Evolutionary conservation across 2,329 filamentous ascomycete species (phyloP).

Genomic region (Ceratocystis diversiconidia): DNA sequence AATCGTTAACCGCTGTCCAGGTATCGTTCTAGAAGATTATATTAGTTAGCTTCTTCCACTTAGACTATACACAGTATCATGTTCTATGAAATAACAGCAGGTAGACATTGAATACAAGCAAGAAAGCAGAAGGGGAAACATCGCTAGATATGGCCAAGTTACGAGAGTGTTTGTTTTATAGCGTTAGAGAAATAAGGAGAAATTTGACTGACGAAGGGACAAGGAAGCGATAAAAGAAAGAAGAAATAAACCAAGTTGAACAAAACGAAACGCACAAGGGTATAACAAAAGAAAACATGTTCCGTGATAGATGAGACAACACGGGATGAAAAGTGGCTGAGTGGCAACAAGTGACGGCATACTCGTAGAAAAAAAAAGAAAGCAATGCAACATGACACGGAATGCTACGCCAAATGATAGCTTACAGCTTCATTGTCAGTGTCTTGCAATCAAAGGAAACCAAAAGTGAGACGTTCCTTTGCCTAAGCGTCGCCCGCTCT

Average conservation of each 20-base stretch:
- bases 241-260: neutral
- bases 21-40: neutral
- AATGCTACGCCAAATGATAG: neutral
- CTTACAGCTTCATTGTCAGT: neutral
- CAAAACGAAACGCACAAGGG: neutral
- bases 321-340: neutral
- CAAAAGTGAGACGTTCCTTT: neutral
- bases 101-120: neutral
- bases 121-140: neutral
- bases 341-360: neutral
- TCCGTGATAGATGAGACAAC: neutral
- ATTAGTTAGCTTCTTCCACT: neutral
- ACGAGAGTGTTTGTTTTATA: neutral
- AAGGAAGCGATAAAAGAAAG: neutral
- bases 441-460: neutral
- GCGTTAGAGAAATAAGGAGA: neutral
- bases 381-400: neutral
- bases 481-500: neutral
- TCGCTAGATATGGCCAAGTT: no score
- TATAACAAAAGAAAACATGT: slow-evolving; percentile 2
- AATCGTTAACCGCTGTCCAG: neutral
- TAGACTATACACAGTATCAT: neutral
- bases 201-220: neutral
- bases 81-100: neutral
- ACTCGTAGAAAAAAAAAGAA: neutral